Percentiles rank a stretch among this genome's conserved stretches.
Evolutionary conservation across 2,329 filamentous ascomycete species (phyloP).

Genomic region (Colletotrichum graminicola): DNA sequence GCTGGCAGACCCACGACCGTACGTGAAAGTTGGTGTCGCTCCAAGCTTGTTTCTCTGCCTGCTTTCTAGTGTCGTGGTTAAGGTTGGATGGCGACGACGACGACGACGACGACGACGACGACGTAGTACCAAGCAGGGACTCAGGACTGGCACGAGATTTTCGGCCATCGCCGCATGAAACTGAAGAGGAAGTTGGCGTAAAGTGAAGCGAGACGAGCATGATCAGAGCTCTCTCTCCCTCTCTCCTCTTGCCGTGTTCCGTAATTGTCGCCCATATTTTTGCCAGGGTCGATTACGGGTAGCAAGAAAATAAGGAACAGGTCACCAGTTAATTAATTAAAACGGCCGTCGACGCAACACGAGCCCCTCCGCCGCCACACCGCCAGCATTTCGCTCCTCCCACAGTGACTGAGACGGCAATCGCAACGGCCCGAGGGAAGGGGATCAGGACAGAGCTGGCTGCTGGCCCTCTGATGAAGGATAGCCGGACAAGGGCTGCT

Average conservation of each 20-base stretch:
- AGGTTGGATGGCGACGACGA: neutral
- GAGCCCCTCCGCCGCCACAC: neutral
- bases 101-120: too few relatives aligned
- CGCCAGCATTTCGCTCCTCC: neutral
- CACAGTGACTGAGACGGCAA: neutral
- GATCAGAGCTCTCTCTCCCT: neutral
- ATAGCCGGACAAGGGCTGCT: neutral
- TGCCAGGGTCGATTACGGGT: neutral
- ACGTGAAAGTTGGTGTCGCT: neutral
- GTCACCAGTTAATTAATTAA: too few relatives aligned
- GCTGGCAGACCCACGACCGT: constrained; percentile 8
- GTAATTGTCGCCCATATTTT: neutral
- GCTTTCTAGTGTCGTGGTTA: neutral
- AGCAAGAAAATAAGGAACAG: neutral
- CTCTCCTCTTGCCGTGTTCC: neutral
- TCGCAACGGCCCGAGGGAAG: constrained; percentile 13
- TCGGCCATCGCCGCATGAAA: neutral
- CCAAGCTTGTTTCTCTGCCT: neutral
- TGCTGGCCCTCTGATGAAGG: neutral
- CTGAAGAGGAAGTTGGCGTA: neutral
- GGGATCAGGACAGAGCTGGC: neutral
- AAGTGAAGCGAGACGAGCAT: neutral
- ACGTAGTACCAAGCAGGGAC: neutral
- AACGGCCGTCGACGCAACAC: neutral
- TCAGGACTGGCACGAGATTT: neutral